Conservation (phyloP, 805 yeast species). For the Sugiyamaella marilandica region DNA sequence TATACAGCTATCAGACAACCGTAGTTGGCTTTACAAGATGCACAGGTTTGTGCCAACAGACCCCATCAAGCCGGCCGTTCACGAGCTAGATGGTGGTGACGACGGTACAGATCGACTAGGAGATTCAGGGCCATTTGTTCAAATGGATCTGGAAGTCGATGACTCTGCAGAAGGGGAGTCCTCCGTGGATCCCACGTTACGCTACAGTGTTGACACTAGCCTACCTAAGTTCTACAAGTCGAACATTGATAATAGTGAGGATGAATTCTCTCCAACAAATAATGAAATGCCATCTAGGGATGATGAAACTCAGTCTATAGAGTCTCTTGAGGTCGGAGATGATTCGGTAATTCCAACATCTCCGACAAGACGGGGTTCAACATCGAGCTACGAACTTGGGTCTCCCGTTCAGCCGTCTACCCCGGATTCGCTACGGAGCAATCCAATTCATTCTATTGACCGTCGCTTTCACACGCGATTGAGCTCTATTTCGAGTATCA, state of each 20-base stretch:
- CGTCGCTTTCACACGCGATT: conserved; percentile 20
- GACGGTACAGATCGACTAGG: neutral
- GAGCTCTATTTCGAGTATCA: conserved; percentile 12
- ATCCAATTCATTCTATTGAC: conserved; percentile 17
- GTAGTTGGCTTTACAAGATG: neutral
- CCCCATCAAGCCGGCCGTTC: neutral
- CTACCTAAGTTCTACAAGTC: too few relatives aligned
- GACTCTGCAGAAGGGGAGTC: neutral
- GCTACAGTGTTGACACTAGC: too few relatives aligned
- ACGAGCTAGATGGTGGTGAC: neutral
- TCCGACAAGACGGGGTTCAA: neutral
- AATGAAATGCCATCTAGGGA: neutral
- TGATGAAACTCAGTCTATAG: neutral
- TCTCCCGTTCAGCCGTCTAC: conserved; percentile 11
- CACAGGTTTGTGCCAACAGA: neutral
- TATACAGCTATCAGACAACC: neutral
- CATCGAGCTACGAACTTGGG: neutral
- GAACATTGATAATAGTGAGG: too few relatives aligned
- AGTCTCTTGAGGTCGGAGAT: neutral
- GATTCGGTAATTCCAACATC: neutral
- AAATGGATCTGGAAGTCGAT: neutral
- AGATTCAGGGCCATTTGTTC: neutral
- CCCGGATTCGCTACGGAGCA: conserved; percentile 11
- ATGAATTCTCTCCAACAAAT: too few relatives aligned
- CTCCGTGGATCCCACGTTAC: too few relatives aligned